These are phyloP conservation scores for Prunus salicina DNA, from an alignment of 306 rosid genomes.

Conservation along the genomic window DNA sequence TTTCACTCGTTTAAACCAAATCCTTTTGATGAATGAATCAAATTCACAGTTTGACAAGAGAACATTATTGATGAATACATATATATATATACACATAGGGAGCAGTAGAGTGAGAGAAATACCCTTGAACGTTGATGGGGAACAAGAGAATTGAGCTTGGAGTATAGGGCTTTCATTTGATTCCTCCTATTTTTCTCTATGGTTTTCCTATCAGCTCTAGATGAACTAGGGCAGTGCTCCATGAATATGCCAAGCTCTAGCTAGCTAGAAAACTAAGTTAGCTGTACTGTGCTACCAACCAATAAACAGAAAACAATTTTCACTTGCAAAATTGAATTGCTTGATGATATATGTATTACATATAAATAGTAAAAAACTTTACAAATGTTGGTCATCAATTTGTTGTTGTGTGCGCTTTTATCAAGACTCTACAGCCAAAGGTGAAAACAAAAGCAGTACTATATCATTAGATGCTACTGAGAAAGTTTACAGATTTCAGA, in stretches of 20 bases:
- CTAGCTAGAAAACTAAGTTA: not conserved
- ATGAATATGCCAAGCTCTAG: not conserved
- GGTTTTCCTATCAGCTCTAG: slow-evolving; percentile 58
- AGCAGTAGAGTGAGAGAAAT: not conserved
- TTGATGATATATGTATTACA: not conserved
- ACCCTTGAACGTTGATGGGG: slow-evolving; percentile 56
- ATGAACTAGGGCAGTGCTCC: slow-evolving; percentile 43
- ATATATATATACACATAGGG: not conserved
- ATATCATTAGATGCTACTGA: not conserved
- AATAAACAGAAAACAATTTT: not conserved
- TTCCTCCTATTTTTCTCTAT: slow-evolving; percentile 62
- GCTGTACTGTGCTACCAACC: not conserved
- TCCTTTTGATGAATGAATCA: not conserved
- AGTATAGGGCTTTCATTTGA: slow-evolving; percentile 62
- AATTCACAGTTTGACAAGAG: not conserved
- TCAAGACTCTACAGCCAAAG: not conserved
- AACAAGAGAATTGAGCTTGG: slow-evolving; percentile 53
- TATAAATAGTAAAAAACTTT: not conserved
- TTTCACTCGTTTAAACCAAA: too few relatives aligned
- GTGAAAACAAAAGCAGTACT: not conserved
- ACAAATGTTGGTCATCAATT: not conserved
- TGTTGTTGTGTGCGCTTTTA: not conserved
- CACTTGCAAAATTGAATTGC: not conserved
- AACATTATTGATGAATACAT: not conserved
- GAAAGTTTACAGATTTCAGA: not conserved